Evolutionary conservation across 164 flowering plant species (phyloP), one percentile per base, ranked within the genome.

Genomic region (Sextonia rubra): DNA sequence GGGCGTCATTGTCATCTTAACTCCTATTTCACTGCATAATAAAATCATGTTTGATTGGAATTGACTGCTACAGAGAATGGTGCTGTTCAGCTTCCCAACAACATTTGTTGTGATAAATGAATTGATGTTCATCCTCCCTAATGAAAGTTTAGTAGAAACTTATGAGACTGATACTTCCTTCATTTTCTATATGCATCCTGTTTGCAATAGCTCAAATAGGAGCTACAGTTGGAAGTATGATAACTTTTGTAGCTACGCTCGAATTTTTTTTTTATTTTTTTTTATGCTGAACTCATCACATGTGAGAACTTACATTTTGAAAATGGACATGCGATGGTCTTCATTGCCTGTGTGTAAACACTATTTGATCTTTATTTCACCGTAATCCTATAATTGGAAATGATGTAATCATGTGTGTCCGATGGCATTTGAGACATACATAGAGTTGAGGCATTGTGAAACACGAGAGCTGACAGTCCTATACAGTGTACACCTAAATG

Each of bases 151-250:
- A 73, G 99, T 97, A 23, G 98, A 91, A 83, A 84, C 93, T 69
- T 93, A 98, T 71, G 92, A 88, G 70, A 80, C 88, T 68, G 86
- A 83, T n/a, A 82, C 69, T 17, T 15, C 52, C 66, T 85, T 92
- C 24, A 23, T 82, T 47, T 80, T 89, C 76, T 84, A 83, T 76
- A 94, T 92, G 99, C 97, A n/a, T n/a, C n/a, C 81, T 93, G 73
- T 88, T 90, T 56, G 71, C 79, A 56, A 90, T 93, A 14, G 92
- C 98, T 70, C 88, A 90, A 64, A 67, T 90, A 37, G 98, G 98
- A 30, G 97, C 97, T 68, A 83, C 90, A 60, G 97, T 93, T 80
- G 98, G 97, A 87, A 94, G 97, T 92, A 77, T 68, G 75, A 68
- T 64, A 72, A 27, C 25, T 72, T 26, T 30, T 25, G 12, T 32